These are phyloP conservation scores for Botrytis sinoallii DNA, from an alignment of 2,329 filamentous ascomycete genomes.

Conservation along the genomic window DNA sequence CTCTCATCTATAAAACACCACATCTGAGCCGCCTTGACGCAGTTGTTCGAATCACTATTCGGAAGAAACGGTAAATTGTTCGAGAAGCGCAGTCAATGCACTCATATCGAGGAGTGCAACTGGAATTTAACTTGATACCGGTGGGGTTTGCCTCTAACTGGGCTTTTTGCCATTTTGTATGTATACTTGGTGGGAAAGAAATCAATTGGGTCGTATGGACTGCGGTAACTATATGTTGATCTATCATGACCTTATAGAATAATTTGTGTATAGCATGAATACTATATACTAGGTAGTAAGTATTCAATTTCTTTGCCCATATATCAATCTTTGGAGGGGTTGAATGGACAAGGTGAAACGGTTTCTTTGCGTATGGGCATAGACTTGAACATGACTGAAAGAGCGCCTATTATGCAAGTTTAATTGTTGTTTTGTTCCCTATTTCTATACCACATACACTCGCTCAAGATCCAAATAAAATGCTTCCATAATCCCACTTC, in stretches of 20 bases:
- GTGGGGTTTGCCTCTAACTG: no score
- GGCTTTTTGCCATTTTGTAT: no score
- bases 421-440: neutral
- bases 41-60: neutral
- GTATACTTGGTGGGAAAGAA: no score
- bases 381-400: neutral
- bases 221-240: neutral
- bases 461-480: neutral
- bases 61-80: neutral
- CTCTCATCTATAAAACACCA: no score
- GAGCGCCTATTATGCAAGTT: neutral
- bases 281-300: neutral
- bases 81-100: neutral
- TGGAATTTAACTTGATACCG: neutral
- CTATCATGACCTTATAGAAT: neutral
- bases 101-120: neutral
- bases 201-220: neutral
- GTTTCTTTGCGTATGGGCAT: neutral
- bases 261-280: neutral
- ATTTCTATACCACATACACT: neutral
- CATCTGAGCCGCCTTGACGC: no score
- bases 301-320: neutral
- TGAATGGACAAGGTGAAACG: neutral
- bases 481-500: neutral
- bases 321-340: rapidly evolving